Base-by-base conservation (phyloP, 2,329 filamentous ascomycete genomes). In the Anisogramma anomala region DNA sequence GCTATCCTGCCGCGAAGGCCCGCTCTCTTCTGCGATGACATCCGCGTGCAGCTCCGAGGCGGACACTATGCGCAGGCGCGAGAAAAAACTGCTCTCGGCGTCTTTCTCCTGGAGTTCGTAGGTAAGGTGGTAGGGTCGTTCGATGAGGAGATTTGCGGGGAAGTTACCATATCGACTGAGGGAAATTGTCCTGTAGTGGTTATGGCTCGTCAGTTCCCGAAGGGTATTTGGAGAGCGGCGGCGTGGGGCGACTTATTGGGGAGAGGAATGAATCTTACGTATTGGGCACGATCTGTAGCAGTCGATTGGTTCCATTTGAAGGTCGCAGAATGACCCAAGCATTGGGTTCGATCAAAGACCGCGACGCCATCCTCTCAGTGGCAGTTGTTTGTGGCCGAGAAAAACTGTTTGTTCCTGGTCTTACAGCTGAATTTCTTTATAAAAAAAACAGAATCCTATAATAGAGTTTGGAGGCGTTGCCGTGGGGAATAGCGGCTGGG, bases 111-210 rank as follows among this genome's bases (percentile, higher is more conserved):
- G 73, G 2, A 96, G 71, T 59, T 96, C 89, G 63, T 86, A 98
- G 1, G 88, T 96, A 46, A 93, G 68, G 64, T 94, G 77, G 58
- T 85, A 94, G 0, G 91, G 91, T 6, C 91, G 80, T n/a, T 86
- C 82, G 48, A 98, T 75, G 33, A 98, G 77, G 23, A 91, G 74
- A 57, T 96, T 95, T 39, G 84, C 79, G 13, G 85, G 82, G 57
- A 98, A 95, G 2, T 78, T 77, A 49, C 91, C 91, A 58, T 91
- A 94, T 74, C 95, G 96, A 42, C 87, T 87, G 25, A 96, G 69
- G 2, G 84, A 86, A 49, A 96, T 82, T 33, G 77, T 84, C 30
- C 88, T 95, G 52, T 27, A 38, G 30, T 28, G 39, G 18, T 32
- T 10, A 23, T 10, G 38, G 34, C 42, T 25, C 31, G 40, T 49